phyloP scores from a whole-genome alignment of 2,329 filamentous ascomycete genomes.

The Trichoderma gracile region DNA sequence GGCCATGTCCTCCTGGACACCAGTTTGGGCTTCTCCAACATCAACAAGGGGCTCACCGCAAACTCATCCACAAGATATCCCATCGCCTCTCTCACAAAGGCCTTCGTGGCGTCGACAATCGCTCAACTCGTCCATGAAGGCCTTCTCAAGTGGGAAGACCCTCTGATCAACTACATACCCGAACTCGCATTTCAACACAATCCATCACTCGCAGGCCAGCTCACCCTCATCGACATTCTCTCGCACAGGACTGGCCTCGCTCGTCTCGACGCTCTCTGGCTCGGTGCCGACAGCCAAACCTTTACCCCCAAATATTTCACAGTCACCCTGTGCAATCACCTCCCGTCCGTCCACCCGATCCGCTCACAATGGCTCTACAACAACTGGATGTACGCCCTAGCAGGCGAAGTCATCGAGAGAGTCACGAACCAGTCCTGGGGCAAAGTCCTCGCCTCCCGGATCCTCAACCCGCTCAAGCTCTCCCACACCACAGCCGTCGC shows the following conservation, averaged over 20 bases:
- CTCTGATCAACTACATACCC: background rate
- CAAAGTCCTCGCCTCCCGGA: background rate
- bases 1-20: background rate
- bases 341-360: background rate
- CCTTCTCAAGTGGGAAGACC: background rate
- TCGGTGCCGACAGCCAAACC: background rate
- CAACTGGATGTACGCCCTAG: background rate
- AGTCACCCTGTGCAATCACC: background rate
- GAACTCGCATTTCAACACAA: background rate
- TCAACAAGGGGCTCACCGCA: background rate
- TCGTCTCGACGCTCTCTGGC: background rate
- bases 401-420: background rate
- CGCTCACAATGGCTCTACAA: background rate
- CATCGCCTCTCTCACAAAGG: background rate
- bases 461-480: background rate
- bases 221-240: background rate
- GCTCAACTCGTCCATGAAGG: background rate
- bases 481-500: background rate
- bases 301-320: background rate
- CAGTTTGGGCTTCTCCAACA: background rate
- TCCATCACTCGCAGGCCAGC: background rate
- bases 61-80: background rate
- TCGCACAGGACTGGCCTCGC: background rate
- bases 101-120: background rate
- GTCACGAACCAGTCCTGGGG: background rate